Base-by-base conservation (phyloP, 768 basidiomycete genomes). In the Cystobasidium tubakii region DNA sequence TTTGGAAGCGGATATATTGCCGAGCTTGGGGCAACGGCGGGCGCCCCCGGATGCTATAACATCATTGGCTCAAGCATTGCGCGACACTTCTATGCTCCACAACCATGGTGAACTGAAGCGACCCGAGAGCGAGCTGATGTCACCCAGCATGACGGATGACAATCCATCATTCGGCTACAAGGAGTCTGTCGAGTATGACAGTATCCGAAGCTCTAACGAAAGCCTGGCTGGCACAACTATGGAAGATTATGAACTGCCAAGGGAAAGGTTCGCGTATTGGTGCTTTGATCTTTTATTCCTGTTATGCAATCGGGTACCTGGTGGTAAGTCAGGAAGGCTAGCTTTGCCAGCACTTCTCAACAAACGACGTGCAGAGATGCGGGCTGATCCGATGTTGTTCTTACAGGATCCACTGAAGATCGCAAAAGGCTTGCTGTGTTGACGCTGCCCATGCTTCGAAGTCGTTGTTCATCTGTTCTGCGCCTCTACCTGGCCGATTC, bases 211-310 rank as follows among this genome's bases (percentile, higher is more conserved):
- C 39, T 39, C 39, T 6, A 39, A 6, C 15, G 15, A 6, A 15
- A 39, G 7, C 7, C 15, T 39, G 39, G 39, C 15, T 7, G 77
- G 77, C 0, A 77, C 75, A 12, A 77, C 75, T 2, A 73, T 73
- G 34, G 66, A 75, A 39, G 62, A 76, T 13, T 62, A 75, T 65
- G 74, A 77, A 36, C 29, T 66, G 0, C 88, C 89, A 0, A 83
- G 92, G 44, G 92, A 94, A 80, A 85, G 91, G 9, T 94, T 94
- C 79, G 88, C 90, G 7, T 93, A 91, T 82, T 94, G 92, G 92
- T 92, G 90, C 79, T 88, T 94, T 71, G 92, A 95, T 78, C 82
- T 93, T 13, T 80, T 95, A 39, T 93, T 94, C 81, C 79, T 89
- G 76, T 84, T 93, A 34, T 93, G 90, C 77, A 89, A 87, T 31